Evolutionary conservation across 192 early-diverging fungal genomes (phyloP), one percentile per base, ranked within the genome.

Genomic region (Funneliformis mosseae): DNA sequence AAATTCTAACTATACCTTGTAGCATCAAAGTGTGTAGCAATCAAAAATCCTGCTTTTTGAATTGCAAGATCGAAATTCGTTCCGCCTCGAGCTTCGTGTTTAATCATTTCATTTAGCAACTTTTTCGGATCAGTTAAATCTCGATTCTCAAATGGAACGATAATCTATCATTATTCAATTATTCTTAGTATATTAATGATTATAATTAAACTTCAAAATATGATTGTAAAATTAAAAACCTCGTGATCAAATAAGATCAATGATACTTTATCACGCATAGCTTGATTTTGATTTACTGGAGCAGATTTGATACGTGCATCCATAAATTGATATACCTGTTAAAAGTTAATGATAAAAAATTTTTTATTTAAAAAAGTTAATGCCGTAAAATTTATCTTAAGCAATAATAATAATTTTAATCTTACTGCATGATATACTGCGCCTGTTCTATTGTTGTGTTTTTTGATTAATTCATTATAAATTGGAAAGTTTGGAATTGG

Each of bases 341-440:
- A 18, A 69, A 38, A 23, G 23, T 9, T 18, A 39, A 23, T 38
- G 10, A 16, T 27, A 33, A 41, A n/a, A n/a, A n/a, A n/a, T n/a
- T n/a, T n/a, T n/a, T n/a, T n/a, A n/a, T n/a, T n/a, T n/a, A n/a
- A n/a, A n/a, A n/a, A n/a, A n/a, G n/a, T n/a, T n/a, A n/a, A n/a
- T n/a, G n/a, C n/a, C n/a, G n/a, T n/a, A n/a, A n/a, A n/a, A n/a
- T n/a, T n/a, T n/a, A n/a, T n/a, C n/a, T n/a, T n/a, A 41, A 42
- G 42, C 21, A 5, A 21, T 7, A 23, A 67, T 10, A 38, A 61
- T 33, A 33, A 33, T 33, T 11, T 50, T 50, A 66, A 28, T 33
- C 21, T 70, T 70, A 73, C 59, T n/a, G 76, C 64, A n/a, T 55
- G 23, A 55, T 81, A 81, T 8, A 81, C 81, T 25, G 75, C 81